A percentile compares a stretch with the other conserved stretches of the same genome.
Conservation (phyloP, 352 stramenopile species). For the Phytophthora quininea region DNA sequence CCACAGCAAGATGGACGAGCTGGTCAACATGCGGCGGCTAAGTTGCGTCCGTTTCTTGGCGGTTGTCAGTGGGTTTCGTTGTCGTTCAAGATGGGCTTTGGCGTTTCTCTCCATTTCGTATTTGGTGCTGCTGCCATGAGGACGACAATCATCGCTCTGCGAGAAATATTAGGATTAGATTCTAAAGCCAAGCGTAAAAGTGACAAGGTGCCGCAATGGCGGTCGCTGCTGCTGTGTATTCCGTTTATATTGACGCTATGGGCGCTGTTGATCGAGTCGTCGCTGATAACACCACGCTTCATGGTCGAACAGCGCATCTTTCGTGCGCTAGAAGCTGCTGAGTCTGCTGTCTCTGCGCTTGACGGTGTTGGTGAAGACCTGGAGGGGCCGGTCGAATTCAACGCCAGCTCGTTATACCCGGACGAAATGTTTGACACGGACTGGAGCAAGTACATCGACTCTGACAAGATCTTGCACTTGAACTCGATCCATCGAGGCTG, state of each 20-base stretch:
- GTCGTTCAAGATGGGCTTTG: neutral
- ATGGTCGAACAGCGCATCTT: conserved; percentile 1
- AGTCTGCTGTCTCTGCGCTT: conserved; percentile 3
- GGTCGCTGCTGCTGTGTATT: conserved; percentile 21
- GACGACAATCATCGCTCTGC: neutral
- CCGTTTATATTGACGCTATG: conserved; percentile 20
- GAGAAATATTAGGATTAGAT: neutral
- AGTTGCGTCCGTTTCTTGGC: neutral
- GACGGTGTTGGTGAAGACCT: too few relatives aligned
- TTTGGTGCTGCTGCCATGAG: neutral
- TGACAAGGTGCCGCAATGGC: neutral
- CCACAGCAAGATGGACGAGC: too few relatives aligned
- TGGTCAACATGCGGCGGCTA: neutral
- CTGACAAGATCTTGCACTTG: conserved; percentile 45
- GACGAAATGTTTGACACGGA: conserved; percentile 36
- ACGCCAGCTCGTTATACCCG: conserved; percentile 39
- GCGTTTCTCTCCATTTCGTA: neutral
- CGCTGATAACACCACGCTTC: conserved; percentile 9
- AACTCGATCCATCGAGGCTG: conserved; percentile 44
- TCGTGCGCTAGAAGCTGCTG: conserved; percentile 16
- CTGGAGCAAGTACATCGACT: conserved; percentile 30
- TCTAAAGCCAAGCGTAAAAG: neutral
- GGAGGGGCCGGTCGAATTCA: too few relatives aligned
- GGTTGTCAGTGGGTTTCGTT: neutral
- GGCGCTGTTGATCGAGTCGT: conserved; percentile 21